These are phyloP conservation scores for Inonotus hispidus DNA, from an alignment of 1,284 basidiomycete genomes.

Conservation along the genomic window DNA sequence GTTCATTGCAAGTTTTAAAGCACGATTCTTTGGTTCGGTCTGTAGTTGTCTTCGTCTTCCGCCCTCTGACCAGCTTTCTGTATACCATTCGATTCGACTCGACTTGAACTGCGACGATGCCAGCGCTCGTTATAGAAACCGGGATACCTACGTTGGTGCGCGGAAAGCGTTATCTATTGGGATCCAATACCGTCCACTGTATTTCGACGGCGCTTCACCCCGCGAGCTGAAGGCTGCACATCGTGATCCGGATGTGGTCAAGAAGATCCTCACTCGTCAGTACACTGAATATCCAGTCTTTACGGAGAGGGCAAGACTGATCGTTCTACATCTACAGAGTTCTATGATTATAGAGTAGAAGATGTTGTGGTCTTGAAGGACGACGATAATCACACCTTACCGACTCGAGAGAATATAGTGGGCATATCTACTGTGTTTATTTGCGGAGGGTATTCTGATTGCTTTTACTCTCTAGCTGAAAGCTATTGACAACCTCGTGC, in stretches of 20 bases:
- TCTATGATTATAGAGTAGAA: slow-evolving; percentile 10
- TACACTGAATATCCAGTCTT: background rate
- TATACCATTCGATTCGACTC: background rate
- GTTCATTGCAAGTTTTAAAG: no score
- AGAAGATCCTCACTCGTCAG: slow-evolving; percentile 11
- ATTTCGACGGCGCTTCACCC: background rate
- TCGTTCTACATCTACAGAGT: slow-evolving; percentile 10
- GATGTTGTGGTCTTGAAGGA: slow-evolving; percentile 19
- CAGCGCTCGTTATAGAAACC: background rate
- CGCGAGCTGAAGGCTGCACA: slow-evolving; percentile 6
- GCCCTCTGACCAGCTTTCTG: no score
- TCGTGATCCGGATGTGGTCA: slow-evolving; percentile 9
- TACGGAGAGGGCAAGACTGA: background rate
- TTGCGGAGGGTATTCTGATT: no score
- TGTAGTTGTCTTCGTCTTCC: no score
- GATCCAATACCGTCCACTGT: slow-evolving; percentile 4
- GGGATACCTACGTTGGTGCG: background rate
- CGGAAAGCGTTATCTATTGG: slow-evolving; percentile 16
- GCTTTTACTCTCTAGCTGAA: slow-evolving; percentile 14
- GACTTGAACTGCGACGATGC: background rate
- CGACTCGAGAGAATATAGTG: slow-evolving; percentile 19
- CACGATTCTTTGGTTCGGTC: no score
- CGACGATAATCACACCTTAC: slow-evolving; percentile 14
- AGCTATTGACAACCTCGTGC: slow-evolving; percentile 17
- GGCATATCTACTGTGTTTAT: background rate